Evolutionary conservation across 805 yeast species (phyloP).

Genomic region (Pichia ethanolica): DNA sequence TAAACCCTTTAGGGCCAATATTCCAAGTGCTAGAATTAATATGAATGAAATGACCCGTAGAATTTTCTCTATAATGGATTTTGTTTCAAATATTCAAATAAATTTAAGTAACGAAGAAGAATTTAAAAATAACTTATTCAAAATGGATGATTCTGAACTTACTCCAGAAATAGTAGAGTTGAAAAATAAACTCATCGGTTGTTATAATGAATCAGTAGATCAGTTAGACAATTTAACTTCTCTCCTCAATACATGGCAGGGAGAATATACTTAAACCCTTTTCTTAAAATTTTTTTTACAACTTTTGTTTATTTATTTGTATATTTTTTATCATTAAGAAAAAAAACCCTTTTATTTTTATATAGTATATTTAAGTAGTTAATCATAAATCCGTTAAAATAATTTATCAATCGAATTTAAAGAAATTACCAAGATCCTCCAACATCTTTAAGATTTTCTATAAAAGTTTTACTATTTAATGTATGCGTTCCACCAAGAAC

Average conservation of each 20-base stretch:
- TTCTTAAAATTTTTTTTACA: too few species aligned
- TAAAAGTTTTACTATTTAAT: slow-evolving; percentile 37
- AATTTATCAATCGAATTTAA: neutral
- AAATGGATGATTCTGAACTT: slow-evolving; percentile 20
- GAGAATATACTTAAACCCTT: slow-evolving; percentile 42
- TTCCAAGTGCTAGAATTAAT: slow-evolving; percentile 69
- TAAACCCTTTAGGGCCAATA: slow-evolving; percentile 76
- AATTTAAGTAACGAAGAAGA: slow-evolving; percentile 72
- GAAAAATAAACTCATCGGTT: slow-evolving; percentile 37
- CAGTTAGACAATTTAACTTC: slow-evolving; percentile 70
- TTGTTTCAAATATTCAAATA: slow-evolving; percentile 77
- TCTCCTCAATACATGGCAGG: slow-evolving; percentile 66
- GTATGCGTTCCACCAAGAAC: slow-evolving; percentile 78
- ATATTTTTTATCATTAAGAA: neutral
- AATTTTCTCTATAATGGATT: slow-evolving; percentile 84
- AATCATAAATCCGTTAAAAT: too few species aligned
- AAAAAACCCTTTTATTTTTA: neutral
- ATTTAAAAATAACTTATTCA: slow-evolving; percentile 34
- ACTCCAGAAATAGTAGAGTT: slow-evolving; percentile 26
- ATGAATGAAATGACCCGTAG: slow-evolving; percentile 81
- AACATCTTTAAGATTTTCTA: slow-evolving; percentile 21
- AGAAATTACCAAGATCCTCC: slow-evolving; percentile 16
- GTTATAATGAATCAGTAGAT: slow-evolving; percentile 51
- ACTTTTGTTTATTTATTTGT: too few species aligned
- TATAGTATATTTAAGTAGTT: too few species aligned